Base-by-base conservation (phyloP, 495 filamentous ascomycete genomes). In the Daldinia loculata region DNA sequence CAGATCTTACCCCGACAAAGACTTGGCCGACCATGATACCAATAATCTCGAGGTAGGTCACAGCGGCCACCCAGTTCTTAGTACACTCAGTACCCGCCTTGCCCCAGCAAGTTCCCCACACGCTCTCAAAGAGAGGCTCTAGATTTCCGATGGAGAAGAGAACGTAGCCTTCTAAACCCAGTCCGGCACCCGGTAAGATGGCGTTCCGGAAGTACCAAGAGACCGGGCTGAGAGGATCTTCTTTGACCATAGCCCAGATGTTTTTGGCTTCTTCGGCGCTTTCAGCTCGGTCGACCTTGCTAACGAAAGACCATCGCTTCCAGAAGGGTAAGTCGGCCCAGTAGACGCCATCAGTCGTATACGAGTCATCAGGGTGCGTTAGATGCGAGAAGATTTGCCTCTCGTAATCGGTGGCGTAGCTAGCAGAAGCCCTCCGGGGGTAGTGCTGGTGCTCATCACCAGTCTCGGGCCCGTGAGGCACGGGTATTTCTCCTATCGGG, bases 141-240 rank as follows among this genome's bases (percentile, higher is more conserved):
- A 97, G 77, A 78, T 95, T 96, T 74, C 93, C 93, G 69, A 97
- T 97, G 61, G 93, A 96, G 87, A 97, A 97, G 32, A 97, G 87
- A 41, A 97, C 93, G 80, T 97, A 97, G 75, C 92, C 93, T 85
- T 97, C 94, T 22, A 97, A 85, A 74, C 91, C 88, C 29, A 97
- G 86, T 79, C 94, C 94, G 68, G 92, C 92, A 80, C 94, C 94
- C 53, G 93, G 93, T 38, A 97, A 84, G 45, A 97, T 89, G 82
- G 93, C 93, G 76, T 96, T 95, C 72, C 86, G 86, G 79, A 94
- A 89, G 75, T 97, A 97, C 82, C 88, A 94, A n/a, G 84, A 84
- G 29, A 97, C 52, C 0, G 93, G 93, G 53, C 89, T 90, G 22
- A 96, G 82, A 22, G 93, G 93, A 75, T 95, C 92, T 26, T 87